phyloP scores from a whole-genome alignment of 176 grass and related monocot genomes.

The Phoenix dactylifera region DNA sequence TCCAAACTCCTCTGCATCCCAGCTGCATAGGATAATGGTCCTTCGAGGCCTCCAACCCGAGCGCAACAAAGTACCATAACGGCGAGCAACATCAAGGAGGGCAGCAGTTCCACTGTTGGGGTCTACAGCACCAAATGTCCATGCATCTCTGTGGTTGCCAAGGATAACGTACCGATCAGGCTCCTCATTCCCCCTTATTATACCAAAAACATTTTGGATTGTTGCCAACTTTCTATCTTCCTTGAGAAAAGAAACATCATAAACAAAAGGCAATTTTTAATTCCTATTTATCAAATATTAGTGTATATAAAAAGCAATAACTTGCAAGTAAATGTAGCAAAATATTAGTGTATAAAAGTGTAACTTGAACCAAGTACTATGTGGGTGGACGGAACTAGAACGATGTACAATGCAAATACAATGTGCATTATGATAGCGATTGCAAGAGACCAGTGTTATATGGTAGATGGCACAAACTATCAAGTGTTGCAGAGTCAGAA shows the following conservation, averaged over 20 bases:
- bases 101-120: constrained; percentile 86
- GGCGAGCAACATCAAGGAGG: constrained; percentile 69
- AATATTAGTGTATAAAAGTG: no score
- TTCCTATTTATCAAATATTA: constrained; percentile 6
- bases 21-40: constrained; percentile 87
- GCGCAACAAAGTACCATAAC: constrained; percentile 61
- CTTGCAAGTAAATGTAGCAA: not conserved
- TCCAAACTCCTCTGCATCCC: constrained; percentile 97
- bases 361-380: no score
- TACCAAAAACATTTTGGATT: constrained; percentile 61
- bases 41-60: constrained; percentile 83
- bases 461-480: no score
- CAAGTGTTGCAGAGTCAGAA: no score
- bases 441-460: no score
- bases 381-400: no score
- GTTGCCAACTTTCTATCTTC: constrained; percentile 49
- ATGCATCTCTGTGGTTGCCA: constrained; percentile 96
- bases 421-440: no score
- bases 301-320: constrained; percentile 5
- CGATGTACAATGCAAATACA: no score
- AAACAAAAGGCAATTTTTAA: constrained; percentile 16
- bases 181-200: constrained; percentile 67
- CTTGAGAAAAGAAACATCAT: constrained; percentile 45
- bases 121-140: constrained; percentile 97
- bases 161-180: constrained; percentile 85